A percentile compares a stretch with the other conserved stretches of the same genome.
Evolutionary conservation across 1,284 basidiomycete species (phyloP).

Genomic region (Cutaneotrichosporon cutaneum): DNA sequence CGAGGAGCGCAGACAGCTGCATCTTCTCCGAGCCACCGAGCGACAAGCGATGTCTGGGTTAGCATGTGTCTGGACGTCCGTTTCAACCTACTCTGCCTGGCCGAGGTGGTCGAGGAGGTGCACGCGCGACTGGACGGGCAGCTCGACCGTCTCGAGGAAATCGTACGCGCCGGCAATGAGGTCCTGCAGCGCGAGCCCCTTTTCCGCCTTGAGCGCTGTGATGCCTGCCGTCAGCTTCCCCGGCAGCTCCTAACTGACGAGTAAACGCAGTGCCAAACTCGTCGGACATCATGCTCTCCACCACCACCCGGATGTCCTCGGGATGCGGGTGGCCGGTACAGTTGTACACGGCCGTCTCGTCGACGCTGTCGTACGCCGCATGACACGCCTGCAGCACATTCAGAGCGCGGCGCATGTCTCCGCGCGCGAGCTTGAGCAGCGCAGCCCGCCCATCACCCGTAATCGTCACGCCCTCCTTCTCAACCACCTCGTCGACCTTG

Average conservation of each 20-base stretch:
- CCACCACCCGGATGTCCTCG: conserved; percentile 84
- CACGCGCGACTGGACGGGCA: conserved; percentile 79
- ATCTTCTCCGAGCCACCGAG: conserved; percentile 93
- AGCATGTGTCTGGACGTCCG: neutral
- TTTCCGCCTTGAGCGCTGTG: conserved; percentile 78
- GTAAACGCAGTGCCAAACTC: conserved; percentile 92
- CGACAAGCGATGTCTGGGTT: conserved; percentile 77
- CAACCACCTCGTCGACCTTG: conserved; percentile 74
- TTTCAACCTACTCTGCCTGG: conserved; percentile 79
- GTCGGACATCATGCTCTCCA: conserved; percentile 93
- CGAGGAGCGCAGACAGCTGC: conserved; percentile 86
- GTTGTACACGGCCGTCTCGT: conserved; percentile 90
- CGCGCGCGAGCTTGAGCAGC: conserved; percentile 85
- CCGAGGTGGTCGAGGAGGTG: conserved; percentile 89
- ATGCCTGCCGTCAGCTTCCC: conserved; percentile 67
- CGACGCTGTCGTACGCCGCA: conserved; percentile 85
- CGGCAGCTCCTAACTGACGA: conserved; percentile 1
- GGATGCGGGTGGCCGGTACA: conserved; percentile 97
- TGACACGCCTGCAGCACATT: conserved; percentile 98
- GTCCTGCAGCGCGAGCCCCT: conserved; percentile 93
- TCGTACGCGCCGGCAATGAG: conserved; percentile 92
- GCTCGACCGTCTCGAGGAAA: conserved; percentile 78
- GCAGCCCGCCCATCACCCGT: conserved; percentile 84
- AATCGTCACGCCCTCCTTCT: conserved; percentile 79
- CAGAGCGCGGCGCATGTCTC: conserved; percentile 95